Conservation (phyloP, 2,329 filamentous ascomycete species). For the Penicillium psychrosexuale region DNA sequence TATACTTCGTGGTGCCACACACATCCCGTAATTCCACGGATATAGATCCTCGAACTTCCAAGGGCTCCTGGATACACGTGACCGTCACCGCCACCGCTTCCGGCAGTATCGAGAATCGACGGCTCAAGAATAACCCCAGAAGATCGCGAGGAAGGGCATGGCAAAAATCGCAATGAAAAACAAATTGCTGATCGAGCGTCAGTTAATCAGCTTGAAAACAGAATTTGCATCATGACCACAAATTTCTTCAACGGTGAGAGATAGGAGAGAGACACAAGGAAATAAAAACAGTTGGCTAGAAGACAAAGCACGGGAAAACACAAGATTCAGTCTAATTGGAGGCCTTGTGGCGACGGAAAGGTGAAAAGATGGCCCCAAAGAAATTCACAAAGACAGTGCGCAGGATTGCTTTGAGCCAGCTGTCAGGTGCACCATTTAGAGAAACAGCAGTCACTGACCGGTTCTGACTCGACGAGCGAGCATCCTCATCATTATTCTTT, state of each 20-base stretch:
- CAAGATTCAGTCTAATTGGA: conserved; percentile 14
- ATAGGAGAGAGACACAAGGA: conserved; percentile 7
- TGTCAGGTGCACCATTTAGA: conserved; percentile 37
- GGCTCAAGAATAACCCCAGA: conserved; percentile 22
- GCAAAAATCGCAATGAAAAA: conserved; percentile 32
- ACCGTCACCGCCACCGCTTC: background rate
- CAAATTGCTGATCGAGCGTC: conserved; percentile 26
- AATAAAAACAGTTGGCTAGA: conserved; percentile 7
- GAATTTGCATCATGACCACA: background rate
- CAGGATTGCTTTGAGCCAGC: conserved; percentile 42
- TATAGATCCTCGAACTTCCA: no score
- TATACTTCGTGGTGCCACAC: background rate
- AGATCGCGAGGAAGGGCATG: conserved; percentile 24
- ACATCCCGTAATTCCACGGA: background rate
- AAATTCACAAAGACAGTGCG: conserved; percentile 42
- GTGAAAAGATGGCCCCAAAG: conserved; percentile 40
- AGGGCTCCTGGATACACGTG: background rate
- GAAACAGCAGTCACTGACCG: conserved; percentile 42
- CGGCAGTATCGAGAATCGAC: background rate
- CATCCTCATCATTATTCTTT: conserved; percentile 26
- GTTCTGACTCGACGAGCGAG: conserved; percentile 36
- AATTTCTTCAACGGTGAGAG: background rate
- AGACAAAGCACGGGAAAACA: background rate
- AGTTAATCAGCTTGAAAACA: background rate
- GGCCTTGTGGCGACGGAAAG: conserved; percentile 36